Evolutionary conservation across 2,329 filamentous ascomycete genomes (phyloP), one percentile per base, ranked within the genome.

Genomic region (Thelonectria discophora): DNA sequence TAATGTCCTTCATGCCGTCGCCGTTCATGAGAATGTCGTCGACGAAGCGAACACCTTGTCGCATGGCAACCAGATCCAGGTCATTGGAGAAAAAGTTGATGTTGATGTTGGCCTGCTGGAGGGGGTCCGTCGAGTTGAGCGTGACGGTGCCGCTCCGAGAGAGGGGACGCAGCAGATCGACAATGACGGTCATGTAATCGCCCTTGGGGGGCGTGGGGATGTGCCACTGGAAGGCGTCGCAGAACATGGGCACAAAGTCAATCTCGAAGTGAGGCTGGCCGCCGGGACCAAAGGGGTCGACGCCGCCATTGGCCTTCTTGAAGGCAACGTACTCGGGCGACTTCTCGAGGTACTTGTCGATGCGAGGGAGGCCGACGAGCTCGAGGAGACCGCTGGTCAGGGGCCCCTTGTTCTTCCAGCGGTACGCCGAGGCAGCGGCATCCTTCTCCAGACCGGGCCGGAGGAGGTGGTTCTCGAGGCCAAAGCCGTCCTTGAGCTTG

Each of bases 251-350:
- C n/a, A 89, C 82, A 68, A 88, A 89, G 74, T 89, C 86, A 46
- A 87, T 78, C 74, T 88, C 84, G 65, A 88, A 87, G 65, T 88
- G 85, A 37, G 85, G 85, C 73, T 88, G 84, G n/a, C 84, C 84
- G 3, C 74, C 78, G 0, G 85, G 84, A 1, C 80, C 80, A 69
- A 87, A 87, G 2, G 85, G 85, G 63, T 87, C 85, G 0, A 74
- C 64, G 2, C 75, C 77, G 17, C 76, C 79, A 65, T 81, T 81
- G 40, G 74, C 75, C n/a, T 72, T 73, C 64, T 81, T 80, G 32
- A 72, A 73, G 37, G 72, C 65, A 13, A 74, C 71, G 65, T 88
- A 89, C 51, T 80, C 78, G 1, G 76, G 73, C 58, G 78, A 78
- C 43, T 78, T 81, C 60, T 82, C 77, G 0, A 88, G 75, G 42